Percentiles rank a stretch among this genome's conserved stretches.
Evolutionary conservation across 345 rosid genomes (phyloP).

Genomic region (Hevea brasiliensis): DNA sequence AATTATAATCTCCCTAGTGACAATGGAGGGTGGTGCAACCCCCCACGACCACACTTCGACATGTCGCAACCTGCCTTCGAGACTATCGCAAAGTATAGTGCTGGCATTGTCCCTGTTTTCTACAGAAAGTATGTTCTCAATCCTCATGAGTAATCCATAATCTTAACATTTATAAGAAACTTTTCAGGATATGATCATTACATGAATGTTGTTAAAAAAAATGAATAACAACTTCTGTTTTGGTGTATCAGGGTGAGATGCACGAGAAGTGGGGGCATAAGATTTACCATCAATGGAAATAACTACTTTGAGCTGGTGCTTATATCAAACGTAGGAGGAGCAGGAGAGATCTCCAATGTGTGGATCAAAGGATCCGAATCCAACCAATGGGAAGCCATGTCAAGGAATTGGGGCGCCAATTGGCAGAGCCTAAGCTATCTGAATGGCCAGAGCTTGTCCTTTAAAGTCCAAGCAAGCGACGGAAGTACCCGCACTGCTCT

Average conservation of each 20-base stretch:
- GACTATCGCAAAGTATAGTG: slow-evolving; percentile 27
- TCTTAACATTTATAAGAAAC: too few species aligned
- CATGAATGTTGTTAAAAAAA: too few species aligned
- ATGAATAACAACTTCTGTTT: neutral
- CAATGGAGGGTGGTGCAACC: slow-evolving; percentile 38
- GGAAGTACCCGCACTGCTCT: slow-evolving; percentile 45
- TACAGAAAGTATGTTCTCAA: slow-evolving; percentile 17
- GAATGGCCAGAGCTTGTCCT: slow-evolving; percentile 64
- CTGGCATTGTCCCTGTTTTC: slow-evolving; percentile 28
- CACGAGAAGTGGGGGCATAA: slow-evolving; percentile 62
- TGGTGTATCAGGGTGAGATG: slow-evolving; percentile 50
- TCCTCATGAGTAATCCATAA: too few species aligned
- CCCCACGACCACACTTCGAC: slow-evolving; percentile 31
- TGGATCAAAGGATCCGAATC: slow-evolving; percentile 60
- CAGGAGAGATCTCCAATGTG: slow-evolving; percentile 52
- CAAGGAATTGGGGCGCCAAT: slow-evolving; percentile 70
- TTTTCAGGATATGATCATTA: too few species aligned
- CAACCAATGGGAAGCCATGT: slow-evolving; percentile 53
- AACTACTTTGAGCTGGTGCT: slow-evolving; percentile 71
- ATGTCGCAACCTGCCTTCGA: slow-evolving; percentile 31
- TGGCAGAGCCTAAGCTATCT: slow-evolving; percentile 72
- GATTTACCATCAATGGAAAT: slow-evolving; percentile 68
- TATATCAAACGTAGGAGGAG: slow-evolving; percentile 64
- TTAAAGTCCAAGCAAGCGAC: slow-evolving; percentile 49
- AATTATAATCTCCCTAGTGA: slow-evolving; percentile 28